Conservation (phyloP, 306 rosid species). For the Cajanus cajan region DNA sequence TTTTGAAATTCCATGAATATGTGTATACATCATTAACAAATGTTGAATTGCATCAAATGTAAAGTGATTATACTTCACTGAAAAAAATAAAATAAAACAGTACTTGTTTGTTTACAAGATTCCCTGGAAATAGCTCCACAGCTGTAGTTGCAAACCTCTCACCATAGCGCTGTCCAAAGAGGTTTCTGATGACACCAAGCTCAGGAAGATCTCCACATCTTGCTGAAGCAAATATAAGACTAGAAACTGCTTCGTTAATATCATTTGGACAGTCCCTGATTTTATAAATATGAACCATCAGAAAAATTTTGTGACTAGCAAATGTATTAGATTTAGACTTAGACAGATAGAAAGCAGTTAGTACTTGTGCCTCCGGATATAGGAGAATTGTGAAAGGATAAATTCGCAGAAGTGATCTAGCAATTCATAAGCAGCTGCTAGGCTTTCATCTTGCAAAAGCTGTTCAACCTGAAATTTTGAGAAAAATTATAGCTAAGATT, state of each 20-base stretch:
- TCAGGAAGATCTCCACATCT: slow-evolving; percentile 90
- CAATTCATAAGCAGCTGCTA: slow-evolving; percentile 48
- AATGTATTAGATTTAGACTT: slow-evolving; percentile 15
- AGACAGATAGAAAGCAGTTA: background rate
- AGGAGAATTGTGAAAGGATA: slow-evolving; percentile 49
- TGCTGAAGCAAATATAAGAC: slow-evolving; percentile 83
- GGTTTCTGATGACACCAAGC: slow-evolving; percentile 65
- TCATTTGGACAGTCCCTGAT: slow-evolving; percentile 69
- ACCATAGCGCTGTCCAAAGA: slow-evolving; percentile 75
- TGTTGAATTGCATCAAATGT: background rate
- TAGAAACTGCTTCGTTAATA: slow-evolving; percentile 81
- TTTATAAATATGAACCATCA: background rate
- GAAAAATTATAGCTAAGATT: background rate
- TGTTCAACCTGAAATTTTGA: slow-evolving; percentile 57
- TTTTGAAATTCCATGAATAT: slow-evolving; percentile 23
- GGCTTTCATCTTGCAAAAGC: slow-evolving; percentile 55
- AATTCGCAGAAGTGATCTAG: slow-evolving; percentile 67
- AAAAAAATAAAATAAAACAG: background rate
- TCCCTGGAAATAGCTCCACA: slow-evolving; percentile 63
- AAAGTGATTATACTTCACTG: background rate
- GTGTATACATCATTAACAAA: background rate
- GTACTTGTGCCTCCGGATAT: slow-evolving; percentile 72
- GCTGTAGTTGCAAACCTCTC: slow-evolving; percentile 52
- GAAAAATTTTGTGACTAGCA: background rate
- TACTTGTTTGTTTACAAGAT: slow-evolving; percentile 75